Evolutionary conservation across 257 asterid genomes (phyloP), one percentile per base, ranked within the genome.

Genomic region (Fraxinus excelsior): DNA sequence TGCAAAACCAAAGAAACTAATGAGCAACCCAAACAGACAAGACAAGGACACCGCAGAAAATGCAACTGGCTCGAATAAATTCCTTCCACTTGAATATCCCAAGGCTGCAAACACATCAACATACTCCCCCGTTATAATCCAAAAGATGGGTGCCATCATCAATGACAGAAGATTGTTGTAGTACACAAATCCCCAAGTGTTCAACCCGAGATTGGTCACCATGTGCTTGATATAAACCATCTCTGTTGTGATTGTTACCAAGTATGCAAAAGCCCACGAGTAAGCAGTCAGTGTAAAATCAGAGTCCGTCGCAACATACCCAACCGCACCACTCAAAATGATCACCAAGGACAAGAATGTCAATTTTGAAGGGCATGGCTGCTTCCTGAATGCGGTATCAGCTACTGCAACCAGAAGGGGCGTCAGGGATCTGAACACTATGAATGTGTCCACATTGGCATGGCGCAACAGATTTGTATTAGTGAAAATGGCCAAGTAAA

Each of bases 191-290:
- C 99, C 99, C 98, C 99, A 93, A 12, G 98, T 96, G 80, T 88
- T 93, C 87, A 96, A 81, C 25, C 97, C 99, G 6, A 96, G 91
- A 86, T 90, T 96, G 7, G 97, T 96, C 68, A 96, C 99, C 97
- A 95, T 95, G 78, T 93, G 99, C 86, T 96, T 96, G 71, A 96
- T 93, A 81, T 96, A 96, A 42, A 96, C 99, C 99, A 96, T 96
- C 86, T 96, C 98, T 0, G 98, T 93, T 1, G 99, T 96, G 74
- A 96, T 96, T 6, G 98, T 93, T 23, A 96, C 91, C 88, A 96
- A 69, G 80, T 96, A 96, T 0, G 98, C 98, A 67, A 91, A 83
- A 25, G 99, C 99, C 99, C 98, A 96, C 0, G 98, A 89, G 80
- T 93, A 96, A 0, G 97, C 97, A n/a, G 97, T 93, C 80, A 91